Conservation (phyloP, 1,284 basidiomycete genomes). For the Mixia osmundae region DNA sequence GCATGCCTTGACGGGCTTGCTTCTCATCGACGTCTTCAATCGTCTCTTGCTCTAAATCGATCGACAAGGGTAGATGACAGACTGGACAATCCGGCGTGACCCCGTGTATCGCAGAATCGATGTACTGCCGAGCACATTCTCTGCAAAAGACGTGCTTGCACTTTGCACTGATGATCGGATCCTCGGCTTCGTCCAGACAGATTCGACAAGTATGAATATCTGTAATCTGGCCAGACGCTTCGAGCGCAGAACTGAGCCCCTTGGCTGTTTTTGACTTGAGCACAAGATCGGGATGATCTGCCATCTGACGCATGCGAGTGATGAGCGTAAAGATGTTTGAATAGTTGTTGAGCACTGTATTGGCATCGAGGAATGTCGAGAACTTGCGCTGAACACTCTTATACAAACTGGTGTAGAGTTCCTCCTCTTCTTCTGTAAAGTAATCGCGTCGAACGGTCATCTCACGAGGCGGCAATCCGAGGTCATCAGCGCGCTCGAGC, state of each 20-base stretch:
- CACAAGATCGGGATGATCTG: constrained; percentile 80
- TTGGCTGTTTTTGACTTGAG: constrained; percentile 58
- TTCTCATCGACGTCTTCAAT: constrained; percentile 50
- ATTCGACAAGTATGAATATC: constrained; percentile 41
- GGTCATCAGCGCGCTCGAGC: constrained; percentile 87
- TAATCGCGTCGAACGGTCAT: constrained; percentile 73
- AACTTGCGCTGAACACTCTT: constrained; percentile 82
- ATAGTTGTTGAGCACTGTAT: constrained; percentile 50
- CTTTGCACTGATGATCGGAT: constrained; percentile 73
- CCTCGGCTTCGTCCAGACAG: constrained; percentile 93
- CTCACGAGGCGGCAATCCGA: constrained; percentile 84
- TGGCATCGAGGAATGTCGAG: constrained; percentile 65
- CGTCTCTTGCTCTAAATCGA: constrained; percentile 81
- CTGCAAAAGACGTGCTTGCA: constrained; percentile 63
- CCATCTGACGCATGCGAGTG: constrained; percentile 74
- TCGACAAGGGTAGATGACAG: constrained; percentile 76
- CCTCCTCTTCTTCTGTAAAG: constrained; percentile 92
- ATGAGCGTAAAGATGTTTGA: constrained; percentile 63
- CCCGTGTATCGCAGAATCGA: constrained; percentile 45
- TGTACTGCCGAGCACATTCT: constrained; percentile 85
- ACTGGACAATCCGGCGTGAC: constrained; percentile 83
- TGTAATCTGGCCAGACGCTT: constrained; percentile 43
- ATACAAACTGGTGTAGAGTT: constrained; percentile 79
- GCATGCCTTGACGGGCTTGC: constrained; percentile 63
- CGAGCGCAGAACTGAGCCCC: constrained; percentile 18